Evolutionary conservation across 1,139 yeast genomes (phyloP), one percentile per base, ranked within the genome.

Genomic region (Saccharomyces hybrid): DNA sequence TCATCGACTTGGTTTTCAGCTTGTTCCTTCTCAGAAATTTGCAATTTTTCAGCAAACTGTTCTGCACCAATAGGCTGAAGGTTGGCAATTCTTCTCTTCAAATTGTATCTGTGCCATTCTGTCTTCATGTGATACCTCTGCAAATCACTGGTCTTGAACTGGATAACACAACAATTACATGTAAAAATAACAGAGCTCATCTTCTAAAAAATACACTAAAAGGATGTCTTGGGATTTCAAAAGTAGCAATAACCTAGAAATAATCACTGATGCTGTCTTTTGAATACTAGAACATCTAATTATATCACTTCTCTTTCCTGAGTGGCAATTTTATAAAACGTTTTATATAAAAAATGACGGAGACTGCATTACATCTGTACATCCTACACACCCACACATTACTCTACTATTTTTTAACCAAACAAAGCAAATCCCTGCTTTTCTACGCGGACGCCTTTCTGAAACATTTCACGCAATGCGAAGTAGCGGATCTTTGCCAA

Each of bases 91-190:
- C 96, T 78, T 71, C 99, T 80, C 72, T 93, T 93, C 68, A 93
- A 78, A 67, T 90, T 91, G 70, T 88, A 93, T 61, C 96, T 76
- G 67, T 90, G 97, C 97, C 97, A 91, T 59, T 91, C 97, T 0
- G 96, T 84, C 69, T 87, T 88, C 96, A 90, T 91, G 66, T 90
- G 98, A 61, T 81, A 79, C 59, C 96, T 77, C 72, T 90, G 98
- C 54, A 84, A 74, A 58, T 87, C 95, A 24, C 95, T 86, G 9
- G 86, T 78, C 34, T 84, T 81, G 66, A 90, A 90, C 54, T 81
- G 80, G 55, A 88, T 81, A 9, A 83, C 84, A 69, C 98, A 90
- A 34, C 96, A 86, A 63, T 88, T 86, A 68, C 98, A 90, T 1
- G 96, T 88, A 64, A 80, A 83, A 7, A 71, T 55, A 16, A 60